A percentile compares a stretch with the other conserved stretches of the same genome.
These are phyloP conservation scores for Acanthochlamys bracteata DNA, from an alignment of 106 monocot genomes.

Conservation along the genomic window DNA sequence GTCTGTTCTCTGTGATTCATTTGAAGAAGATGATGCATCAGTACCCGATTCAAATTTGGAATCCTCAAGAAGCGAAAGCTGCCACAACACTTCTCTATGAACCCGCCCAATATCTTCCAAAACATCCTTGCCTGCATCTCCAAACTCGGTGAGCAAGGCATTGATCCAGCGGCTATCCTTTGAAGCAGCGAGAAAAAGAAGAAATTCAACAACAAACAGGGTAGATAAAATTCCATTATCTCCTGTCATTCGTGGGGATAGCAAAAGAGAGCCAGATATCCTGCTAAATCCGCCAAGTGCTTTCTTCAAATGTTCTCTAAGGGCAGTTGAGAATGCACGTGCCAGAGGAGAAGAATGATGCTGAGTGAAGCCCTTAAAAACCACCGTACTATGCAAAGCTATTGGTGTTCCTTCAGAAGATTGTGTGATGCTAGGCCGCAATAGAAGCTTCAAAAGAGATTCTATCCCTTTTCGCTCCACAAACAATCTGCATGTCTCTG, in stretches of 20 bases:
- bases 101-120: constrained; percentile 82
- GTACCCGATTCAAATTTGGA: constrained; percentile 43
- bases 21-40: constrained; percentile 28
- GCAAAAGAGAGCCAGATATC: constrained; percentile 34
- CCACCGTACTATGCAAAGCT: constrained; percentile 96
- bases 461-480: constrained; percentile 94
- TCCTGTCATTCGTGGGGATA: constrained; percentile 15
- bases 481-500: constrained; percentile 94
- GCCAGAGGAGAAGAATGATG: constrained; percentile 86
- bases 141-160: constrained; percentile 84
- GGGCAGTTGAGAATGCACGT: constrained; percentile 66
- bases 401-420: constrained; percentile 97
- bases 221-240: constrained; percentile 63
- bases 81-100: constrained; percentile 89
- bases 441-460: constrained; percentile 54
- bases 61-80: constrained; percentile 83
- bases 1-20: constrained; percentile 37
- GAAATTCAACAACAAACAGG: constrained; percentile 94
- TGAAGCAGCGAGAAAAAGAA: constrained; percentile 87
- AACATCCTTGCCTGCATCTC: constrained; percentile 75
- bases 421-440: constrained; percentile 85
- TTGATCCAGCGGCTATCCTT: constrained; percentile 96
- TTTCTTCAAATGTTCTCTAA: constrained; percentile 68
- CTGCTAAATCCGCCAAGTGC: constrained; percentile 55
- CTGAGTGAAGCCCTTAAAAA: constrained; percentile 97